Evolutionary conservation across 495 filamentous ascomycete genomes (phyloP), one percentile per base, ranked within the genome.

Genomic region (Hamigera avellanea): DNA sequence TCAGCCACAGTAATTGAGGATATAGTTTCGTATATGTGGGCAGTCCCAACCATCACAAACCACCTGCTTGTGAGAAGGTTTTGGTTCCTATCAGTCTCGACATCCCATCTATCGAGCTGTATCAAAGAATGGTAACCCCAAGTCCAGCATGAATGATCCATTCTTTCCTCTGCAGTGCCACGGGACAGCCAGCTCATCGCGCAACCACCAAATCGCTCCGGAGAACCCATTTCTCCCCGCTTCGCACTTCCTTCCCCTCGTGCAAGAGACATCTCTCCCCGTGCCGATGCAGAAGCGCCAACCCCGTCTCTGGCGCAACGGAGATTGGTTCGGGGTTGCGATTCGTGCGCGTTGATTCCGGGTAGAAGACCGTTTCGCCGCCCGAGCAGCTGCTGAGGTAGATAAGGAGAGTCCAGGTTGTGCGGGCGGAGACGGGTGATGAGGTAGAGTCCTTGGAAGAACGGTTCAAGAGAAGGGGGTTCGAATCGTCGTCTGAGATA

Each of bases 311-410:
- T 5, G 80, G 75, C 1, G 67, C 72, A 13, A 93, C 72, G 8
- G 75, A 66, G 33, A 89, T 68, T 19, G 72, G 69, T 35, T 76
- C 69, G 29, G 73, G 75, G 13, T 70, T 64, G 7, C 61, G 53
- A 26, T 60, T 57, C 29, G 33, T 42, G 54, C 50, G 75, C 51
- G 68, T 77, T 8, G 69, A 66, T 35, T 83, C 72, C 1, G 85
- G 85, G 50, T 94, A 91, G 56, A 96, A 96, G 28, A 91, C 80
- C 0, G 88, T 95, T 49, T 95, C 85, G 27, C 88, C 89, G 16
- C 89, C 89, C 8, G 64, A 45, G 42, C 85, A 81, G 7, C 78
- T 81, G 0, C 81, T 87, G 21, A 96, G 71, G 46, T 95, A 96
- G 34, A 95, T 74, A 1, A 95, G 70, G 5, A 94, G 69, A 0